Evolutionary conservation across 371 early-diverging fungal genomes (phyloP), one percentile per base, ranked within the genome.

Genomic region (Mortierella sp.): DNA sequence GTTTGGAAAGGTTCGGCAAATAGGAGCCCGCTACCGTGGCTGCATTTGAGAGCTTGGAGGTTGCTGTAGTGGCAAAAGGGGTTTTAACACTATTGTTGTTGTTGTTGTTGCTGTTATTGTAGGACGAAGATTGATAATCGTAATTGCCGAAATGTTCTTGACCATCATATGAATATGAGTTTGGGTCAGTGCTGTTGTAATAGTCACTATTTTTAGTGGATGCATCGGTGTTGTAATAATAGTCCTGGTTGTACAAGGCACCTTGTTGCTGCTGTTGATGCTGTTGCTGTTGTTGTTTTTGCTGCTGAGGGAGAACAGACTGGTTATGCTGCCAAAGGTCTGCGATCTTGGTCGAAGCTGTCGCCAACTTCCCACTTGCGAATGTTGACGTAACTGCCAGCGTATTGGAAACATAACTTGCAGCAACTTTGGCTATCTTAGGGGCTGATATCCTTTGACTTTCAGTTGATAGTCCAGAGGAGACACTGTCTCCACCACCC

Each of bases 241-340:
- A 17, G 28, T 42, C 31, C 15, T 57, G 62, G 67, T 62, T 45
- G 64, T 72, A 72, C 67, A 66, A 45, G 32, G 12, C 31, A 31
- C 42, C 37, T 28, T 67, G 65, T 9, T 63, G 61, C 22, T 63
- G 75, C 56, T 61, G 64, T 8, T 68, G 68, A 8, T 63, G 61
- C 32, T 61, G 42, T 15, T 19, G 53, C 23, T 65, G 62, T 28
- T 61, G 66, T 9, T 66, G 57, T 31, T 61, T 61, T 40, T 67
- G 68, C 34, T 69, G 77, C 32, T 72, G 78, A 42, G 78, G 78
- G 22, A 77, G 68, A 7, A 72, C 61, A 34, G 58, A 17, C 37
- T 79, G 80, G 51, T 74, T 73, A 22, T 70, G 74, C 17, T 79
- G 80, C 80, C 80, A 79, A 7, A 79, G 70, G 31, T 74, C 80